phyloP scores from a whole-genome alignment of 2,329 filamentous ascomycete species.

The Aspergillus sp. region DNA sequence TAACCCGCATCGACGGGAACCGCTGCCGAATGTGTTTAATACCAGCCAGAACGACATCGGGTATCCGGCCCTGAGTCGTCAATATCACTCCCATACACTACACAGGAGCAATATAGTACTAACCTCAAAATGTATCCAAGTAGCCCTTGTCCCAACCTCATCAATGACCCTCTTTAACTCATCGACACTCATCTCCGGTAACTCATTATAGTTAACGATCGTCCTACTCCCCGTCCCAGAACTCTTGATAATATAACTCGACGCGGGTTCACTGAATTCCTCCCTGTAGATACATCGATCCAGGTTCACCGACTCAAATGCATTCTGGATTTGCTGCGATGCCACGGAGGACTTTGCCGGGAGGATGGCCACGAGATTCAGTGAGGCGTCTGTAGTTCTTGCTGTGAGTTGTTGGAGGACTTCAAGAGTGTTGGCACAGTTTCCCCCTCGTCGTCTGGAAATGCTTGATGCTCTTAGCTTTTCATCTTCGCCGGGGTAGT shows the following conservation, averaged over 20 bases:
- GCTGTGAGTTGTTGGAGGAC: conserved; percentile 59
- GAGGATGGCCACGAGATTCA: conserved; percentile 43
- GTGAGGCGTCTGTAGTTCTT: conserved; percentile 7
- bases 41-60: conserved; percentile 54
- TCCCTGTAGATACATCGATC: conserved; percentile 55
- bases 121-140: conserved; percentile 70
- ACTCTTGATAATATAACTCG: conserved; percentile 63
- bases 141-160: conserved; percentile 28
- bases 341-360: conserved; percentile 49
- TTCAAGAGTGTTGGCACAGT: conserved; percentile 64
- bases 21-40: conserved; percentile 49
- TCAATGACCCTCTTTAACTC: conserved; percentile 51
- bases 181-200: conserved; percentile 59
- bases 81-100: background rate
- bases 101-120: conserved; percentile 11
- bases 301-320: conserved; percentile 50
- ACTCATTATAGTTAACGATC: conserved; percentile 62
- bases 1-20: conserved; percentile 47
- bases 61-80: conserved; percentile 52
- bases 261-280: conserved; percentile 51
- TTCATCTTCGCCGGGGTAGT: conserved; percentile 63
- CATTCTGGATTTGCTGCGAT: conserved; percentile 47
- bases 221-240: conserved; percentile 55
- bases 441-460: conserved; percentile 60
- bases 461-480: conserved; percentile 61